A percentile compares a stretch with the other conserved stretches of the same genome.
These are phyloP conservation scores for Kodamaea derodonti DNA, from an alignment of 1,139 yeast species.

Conservation along the genomic window DNA sequence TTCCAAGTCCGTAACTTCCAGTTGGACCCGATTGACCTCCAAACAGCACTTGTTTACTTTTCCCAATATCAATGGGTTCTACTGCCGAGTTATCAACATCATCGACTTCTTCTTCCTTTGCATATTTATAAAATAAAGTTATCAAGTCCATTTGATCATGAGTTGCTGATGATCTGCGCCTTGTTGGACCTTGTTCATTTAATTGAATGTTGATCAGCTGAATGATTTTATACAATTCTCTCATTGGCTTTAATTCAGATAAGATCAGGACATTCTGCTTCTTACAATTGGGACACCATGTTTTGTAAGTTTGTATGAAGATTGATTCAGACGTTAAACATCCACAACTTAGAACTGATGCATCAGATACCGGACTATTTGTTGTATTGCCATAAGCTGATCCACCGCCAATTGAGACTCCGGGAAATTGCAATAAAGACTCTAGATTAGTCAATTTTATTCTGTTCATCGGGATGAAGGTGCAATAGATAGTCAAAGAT, in stretches of 20 bases:
- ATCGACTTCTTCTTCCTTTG: constrained; percentile 24
- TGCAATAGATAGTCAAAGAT: too few relatives aligned
- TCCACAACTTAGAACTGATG: constrained; percentile 63
- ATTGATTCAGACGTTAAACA: constrained; percentile 59
- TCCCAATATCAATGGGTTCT: constrained; percentile 11
- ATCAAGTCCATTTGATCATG: constrained; percentile 34
- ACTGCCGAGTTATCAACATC: constrained; percentile 5
- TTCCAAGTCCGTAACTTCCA: not conserved
- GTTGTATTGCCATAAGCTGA: constrained; percentile 3
- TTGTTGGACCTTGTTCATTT: not conserved
- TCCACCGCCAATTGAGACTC: constrained; percentile 20
- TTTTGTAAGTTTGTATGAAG: constrained; percentile 21
- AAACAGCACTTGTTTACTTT: constrained; percentile 5
- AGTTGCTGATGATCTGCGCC: constrained; percentile 3
- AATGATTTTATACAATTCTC: constrained; percentile 45
- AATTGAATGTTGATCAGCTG: constrained; percentile 18
- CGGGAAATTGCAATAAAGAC: constrained; percentile 27
- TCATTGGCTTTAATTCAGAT: constrained; percentile 48
- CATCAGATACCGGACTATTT: constrained; percentile 39
- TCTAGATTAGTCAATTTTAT: constrained; percentile 26
- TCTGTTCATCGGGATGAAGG: constrained; percentile 22
- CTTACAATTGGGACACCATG: constrained; percentile 50
- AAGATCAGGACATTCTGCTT: constrained; percentile 29
- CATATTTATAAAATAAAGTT: constrained; percentile 38
- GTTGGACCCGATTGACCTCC: not conserved